phyloP scores from a whole-genome alignment of 1,284 basidiomycete species.

The Leccinum subrobustum region DNA sequence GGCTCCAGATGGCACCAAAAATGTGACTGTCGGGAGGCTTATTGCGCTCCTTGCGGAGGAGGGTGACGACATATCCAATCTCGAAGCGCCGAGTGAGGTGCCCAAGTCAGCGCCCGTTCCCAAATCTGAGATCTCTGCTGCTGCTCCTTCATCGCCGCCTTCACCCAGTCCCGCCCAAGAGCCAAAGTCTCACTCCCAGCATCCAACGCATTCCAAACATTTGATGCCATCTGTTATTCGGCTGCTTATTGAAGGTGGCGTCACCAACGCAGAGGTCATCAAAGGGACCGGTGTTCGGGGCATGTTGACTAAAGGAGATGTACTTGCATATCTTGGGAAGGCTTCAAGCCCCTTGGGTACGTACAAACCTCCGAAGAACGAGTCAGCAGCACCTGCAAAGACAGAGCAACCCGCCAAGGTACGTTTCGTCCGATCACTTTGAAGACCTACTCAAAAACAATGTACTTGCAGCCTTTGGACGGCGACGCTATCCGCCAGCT shows the following conservation, averaged over 20 bases:
- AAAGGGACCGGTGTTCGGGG: constrained; percentile 82
- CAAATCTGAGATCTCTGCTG: constrained; percentile 25
- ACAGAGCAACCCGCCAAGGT: constrained; percentile 23
- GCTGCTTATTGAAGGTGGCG: constrained; percentile 58
- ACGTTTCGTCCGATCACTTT: constrained; percentile 6
- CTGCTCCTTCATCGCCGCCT: constrained; percentile 32
- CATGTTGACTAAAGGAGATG: constrained; percentile 91
- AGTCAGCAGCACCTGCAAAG: constrained; percentile 36
- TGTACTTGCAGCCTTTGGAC: constrained; percentile 52
- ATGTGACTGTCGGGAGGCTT: constrained; percentile 82
- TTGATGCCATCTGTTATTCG: constrained; percentile 79
- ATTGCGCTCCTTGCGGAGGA: constrained; percentile 97
- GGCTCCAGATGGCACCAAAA: constrained; percentile 82
- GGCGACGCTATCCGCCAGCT: constrained; percentile 67
- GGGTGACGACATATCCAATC: constrained; percentile 90
- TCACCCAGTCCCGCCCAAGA: constrained; percentile 23
- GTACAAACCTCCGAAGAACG: constrained; percentile 47
- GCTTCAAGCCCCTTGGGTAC: constrained; percentile 79
- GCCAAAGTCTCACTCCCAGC: constrained; percentile 23
- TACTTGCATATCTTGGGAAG: constrained; percentile 78
- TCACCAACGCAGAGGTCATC: constrained; percentile 57
- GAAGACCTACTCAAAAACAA: constrained; percentile 39
- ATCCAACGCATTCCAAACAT: constrained; percentile 56
- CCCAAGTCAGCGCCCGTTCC: constrained; percentile 25
- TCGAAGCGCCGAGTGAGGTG: constrained; percentile 49